phyloP scores from a whole-genome alignment of 1,139 yeast species.

The Pichia sp. region DNA sequence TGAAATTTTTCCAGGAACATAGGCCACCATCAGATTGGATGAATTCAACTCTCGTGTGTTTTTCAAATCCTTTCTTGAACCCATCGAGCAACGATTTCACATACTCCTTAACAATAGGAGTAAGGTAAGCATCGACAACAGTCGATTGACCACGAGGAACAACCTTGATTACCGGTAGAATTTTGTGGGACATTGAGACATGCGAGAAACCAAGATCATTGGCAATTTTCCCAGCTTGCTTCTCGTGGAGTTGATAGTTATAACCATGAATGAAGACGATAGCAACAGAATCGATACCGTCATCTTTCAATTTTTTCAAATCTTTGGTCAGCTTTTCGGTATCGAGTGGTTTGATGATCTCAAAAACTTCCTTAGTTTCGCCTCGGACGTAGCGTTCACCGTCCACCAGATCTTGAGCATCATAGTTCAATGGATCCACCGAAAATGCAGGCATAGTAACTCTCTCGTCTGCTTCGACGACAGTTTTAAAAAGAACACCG shows the following conservation, averaged over 20 bases:
- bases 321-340: constrained; percentile 37
- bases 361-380: constrained; percentile 59
- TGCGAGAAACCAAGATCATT: constrained; percentile 48
- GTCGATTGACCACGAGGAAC: constrained; percentile 71
- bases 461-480: constrained; percentile 67
- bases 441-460: constrained; percentile 53
- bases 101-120: constrained; percentile 67
- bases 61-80: constrained; percentile 47
- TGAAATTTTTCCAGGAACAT: constrained; percentile 43
- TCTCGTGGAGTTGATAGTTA: constrained; percentile 65
- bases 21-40: constrained; percentile 64
- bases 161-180: constrained; percentile 71
- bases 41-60: constrained; percentile 37
- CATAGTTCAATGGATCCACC: constrained; percentile 31
- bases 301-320: constrained; percentile 42
- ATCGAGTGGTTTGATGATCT: constrained; percentile 50
- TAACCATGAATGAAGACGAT: constrained; percentile 68
- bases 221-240: constrained; percentile 54
- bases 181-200: constrained; percentile 60
- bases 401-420: constrained; percentile 50
- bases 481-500: constrained; percentile 56
- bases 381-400: constrained; percentile 42
- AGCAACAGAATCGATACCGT: constrained; percentile 66
- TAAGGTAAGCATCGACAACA: constrained; percentile 72
- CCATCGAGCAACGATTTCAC: constrained; percentile 60